Base-by-base conservation (phyloP, 768 basidiomycete species). In the Hypholoma fasciculare region DNA sequence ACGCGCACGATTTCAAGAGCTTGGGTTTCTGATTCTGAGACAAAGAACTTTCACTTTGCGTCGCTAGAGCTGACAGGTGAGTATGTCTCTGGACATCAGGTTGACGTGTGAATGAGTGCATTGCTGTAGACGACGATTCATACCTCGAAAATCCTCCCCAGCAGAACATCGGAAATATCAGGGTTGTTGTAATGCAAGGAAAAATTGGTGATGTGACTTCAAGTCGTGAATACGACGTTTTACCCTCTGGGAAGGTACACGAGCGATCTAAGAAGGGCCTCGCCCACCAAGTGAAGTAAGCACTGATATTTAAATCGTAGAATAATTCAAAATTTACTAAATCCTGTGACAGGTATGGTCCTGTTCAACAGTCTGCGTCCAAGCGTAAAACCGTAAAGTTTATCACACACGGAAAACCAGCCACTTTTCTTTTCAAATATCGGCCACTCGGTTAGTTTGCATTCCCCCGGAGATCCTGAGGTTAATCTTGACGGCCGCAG, bases 261-360 rank as follows among this genome's bases (percentile, higher is more conserved):
- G 69, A 71, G 53, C 64, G 67, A 4, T 54, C 65, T 8, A 69
- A 69, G 56, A 69, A 69, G 42, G 58, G 59, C 1, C 42, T 64
- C 9, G 48, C 51, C n/a, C 70, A 69, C 58, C 61, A 63, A 57
- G 53, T 69, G 4, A 37, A 56, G 65, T 69, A 49, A 40, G 61
- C 30, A 34, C 6, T 9, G 30, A 11, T 16, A 11, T 13, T 12
- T 27, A 42, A 59, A 11, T 30, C 36, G 5, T 34, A 13, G 12
- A 43, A 50, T 1, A 17, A 19, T 43, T 16, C 4, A 19, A 12
- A 23, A 12, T 37, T 38, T 27, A 26, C 14, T 27, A 12, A 38
- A 34, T 4, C n/a, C 7, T 42, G 8, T 36, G n/a, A 6, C 19
- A 23, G 13, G 16, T 49, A 23, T 53, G 63, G 52, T 49, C 30